Base-by-base conservation (phyloP, 257 asterid species). In the Solanum ahanhuiri region DNA sequence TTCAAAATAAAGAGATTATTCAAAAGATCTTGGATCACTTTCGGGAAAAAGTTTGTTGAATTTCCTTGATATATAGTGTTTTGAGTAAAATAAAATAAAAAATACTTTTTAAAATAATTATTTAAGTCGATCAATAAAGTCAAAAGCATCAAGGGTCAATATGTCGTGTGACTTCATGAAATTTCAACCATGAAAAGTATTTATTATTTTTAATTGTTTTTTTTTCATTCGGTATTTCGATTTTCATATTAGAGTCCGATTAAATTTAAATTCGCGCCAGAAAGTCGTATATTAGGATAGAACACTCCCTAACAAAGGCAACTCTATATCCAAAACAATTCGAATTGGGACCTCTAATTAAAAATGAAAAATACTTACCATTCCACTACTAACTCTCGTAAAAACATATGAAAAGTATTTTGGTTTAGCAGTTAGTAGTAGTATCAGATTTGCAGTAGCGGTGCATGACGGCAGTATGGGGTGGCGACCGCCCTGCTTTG, bases 341-440 rank as follows among this genome's bases (percentile, higher is more conserved):
- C 0, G 0, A 54, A 54, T 54, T 0, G 0, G 0, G 0, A 17
- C 0, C 3, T 54, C n/a, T 17, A 2, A 54, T 0, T 18, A 18
- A 54, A 54, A 54, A 18, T 0, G 0, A 54, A 54, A 18, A 17
- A 18, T 18, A 18, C n/a, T 54, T 54, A 54, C 1, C 4, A 54
- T 18, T 54, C 1, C 9, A 54, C 2, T 6, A 0, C 7, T 30
- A 6, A 6, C 63, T 17, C 9, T 54, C n/a, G 10, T 11, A 48
- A 4, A 48, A 48, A 1, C 57, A 48, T 48, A 45, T 45, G 54
- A 4, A 48, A 48, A 39, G 5, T 22, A 75, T 12, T 3, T 12
- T 3, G 12, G 1, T 79, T 48, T 18, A 45, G 2, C 67, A 28
- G 28, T 81, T 48, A 77, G 2, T 43, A 35, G 3, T 20, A 22